Base-by-base conservation (phyloP, 139 green algal genomes). In the Chlamydomonas incerta region DNA sequence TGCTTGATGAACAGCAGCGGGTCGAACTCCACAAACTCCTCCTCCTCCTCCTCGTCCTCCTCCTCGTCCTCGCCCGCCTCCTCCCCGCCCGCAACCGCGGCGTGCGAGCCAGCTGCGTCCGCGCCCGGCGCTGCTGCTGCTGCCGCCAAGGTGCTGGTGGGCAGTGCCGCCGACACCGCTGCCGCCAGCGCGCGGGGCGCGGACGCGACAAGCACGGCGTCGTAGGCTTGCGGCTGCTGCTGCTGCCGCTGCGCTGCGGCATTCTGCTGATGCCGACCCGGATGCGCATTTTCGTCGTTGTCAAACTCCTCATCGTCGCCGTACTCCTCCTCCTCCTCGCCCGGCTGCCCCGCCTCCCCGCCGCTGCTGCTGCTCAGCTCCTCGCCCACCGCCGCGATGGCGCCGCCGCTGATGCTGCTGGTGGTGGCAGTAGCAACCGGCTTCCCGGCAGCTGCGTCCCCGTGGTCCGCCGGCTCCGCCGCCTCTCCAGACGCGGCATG, bases 1-100 rank as follows among this genome's bases (percentile, higher is more conserved):
- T 68, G 71, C 68, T 88, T 88, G 34, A 92, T 92, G 75, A 92
- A 92, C 11, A 87, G 26, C 47, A 92, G 75, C 57, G 88, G 88
- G 71, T 92, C 88, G 34, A 92, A 92, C 13, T 92, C 80, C 52
- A 86, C 9, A 3, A 79, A 65, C 6, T n/a, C 67, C 31, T 72
- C 67, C 11, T 86, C 80, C 2, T 86, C 79, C 2, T 74, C 77
- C n/a, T 74, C 77, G 9, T 62, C 74, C 5, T 85, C 74, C 1
- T 72, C 82, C 50, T 87, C 77, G n/a, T 73, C 35, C 20, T 72
- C 77, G 26, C 77, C 47, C n/a, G 26, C 66, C 75, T 79, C 34
- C 68, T 66, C 28, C 28, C 41, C 80, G 18, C 34, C 58, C 35
- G 31, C 41, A 29, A 37, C 31, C 24, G 29, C 65, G 24, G 15